These are phyloP conservation scores for Fusarium brevicatenulatum DNA, from an alignment of 2,329 filamentous ascomycete genomes.

Conservation along the genomic window DNA sequence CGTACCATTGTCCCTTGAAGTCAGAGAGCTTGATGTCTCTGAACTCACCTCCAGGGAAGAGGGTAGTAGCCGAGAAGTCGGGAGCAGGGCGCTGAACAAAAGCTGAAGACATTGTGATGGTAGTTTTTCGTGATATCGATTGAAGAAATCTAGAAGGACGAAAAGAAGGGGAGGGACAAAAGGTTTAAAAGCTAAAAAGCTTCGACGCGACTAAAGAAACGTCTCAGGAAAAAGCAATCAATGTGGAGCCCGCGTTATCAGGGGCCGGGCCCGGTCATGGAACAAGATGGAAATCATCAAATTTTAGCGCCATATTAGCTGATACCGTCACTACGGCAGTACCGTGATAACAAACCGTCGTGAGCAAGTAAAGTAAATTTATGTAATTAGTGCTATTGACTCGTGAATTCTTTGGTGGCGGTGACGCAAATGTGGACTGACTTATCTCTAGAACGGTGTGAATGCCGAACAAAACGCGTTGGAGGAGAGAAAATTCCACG, in stretches of 20 bases:
- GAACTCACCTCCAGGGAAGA: conserved; percentile 60
- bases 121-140: background rate
- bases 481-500: background rate
- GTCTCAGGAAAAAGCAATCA: conserved; percentile 23
- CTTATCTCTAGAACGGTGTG: background rate
- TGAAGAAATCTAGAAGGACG: background rate
- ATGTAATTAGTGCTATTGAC: conserved; percentile 5
- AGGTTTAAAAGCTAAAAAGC: background rate
- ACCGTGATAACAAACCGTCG: no score
- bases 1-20: conserved; percentile 59
- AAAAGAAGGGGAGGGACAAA: background rate
- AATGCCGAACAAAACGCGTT: background rate
- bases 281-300: conserved; percentile 33
- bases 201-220: background rate
- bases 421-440: conserved; percentile 24
- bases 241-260: conserved; percentile 28
- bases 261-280: conserved; percentile 18
- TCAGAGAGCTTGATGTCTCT: conserved; percentile 58
- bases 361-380: background rate
- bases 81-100: conserved; percentile 62
- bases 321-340: conserved; percentile 2
- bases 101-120: conserved; percentile 53
- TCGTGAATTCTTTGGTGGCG: background rate
- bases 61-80: conserved; percentile 59
- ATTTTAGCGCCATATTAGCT: conserved; percentile 34